phyloP scores from a whole-genome alignment of 1,284 basidiomycete genomes.

The Exsudoporus floridanus region DNA sequence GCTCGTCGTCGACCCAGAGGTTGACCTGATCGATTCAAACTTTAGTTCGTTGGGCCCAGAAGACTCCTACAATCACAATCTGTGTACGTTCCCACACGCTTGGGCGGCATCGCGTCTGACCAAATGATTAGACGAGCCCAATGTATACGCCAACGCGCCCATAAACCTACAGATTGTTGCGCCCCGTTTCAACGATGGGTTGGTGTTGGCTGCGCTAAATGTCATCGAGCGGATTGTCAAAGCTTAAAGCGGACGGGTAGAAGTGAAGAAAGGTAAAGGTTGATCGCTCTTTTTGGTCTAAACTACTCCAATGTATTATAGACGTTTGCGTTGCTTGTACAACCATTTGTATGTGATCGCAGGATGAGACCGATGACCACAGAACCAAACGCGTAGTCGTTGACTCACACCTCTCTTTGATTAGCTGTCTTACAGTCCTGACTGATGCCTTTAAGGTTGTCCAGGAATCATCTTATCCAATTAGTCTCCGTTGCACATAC shows the following conservation, averaged over 20 bases:
- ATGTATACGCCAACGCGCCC: conserved; percentile 10
- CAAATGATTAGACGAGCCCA: conserved; percentile 21
- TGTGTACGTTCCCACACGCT: conserved; percentile 12
- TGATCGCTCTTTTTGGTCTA: neutral
- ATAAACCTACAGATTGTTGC: conserved; percentile 24
- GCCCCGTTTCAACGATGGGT: conserved; percentile 23
- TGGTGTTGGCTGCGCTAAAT: conserved; percentile 24
- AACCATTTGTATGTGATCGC: neutral
- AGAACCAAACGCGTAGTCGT: neutral
- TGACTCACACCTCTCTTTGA: neutral
- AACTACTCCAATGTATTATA: neutral
- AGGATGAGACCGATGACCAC: too few relatives aligned
- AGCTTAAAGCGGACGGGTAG: neutral
- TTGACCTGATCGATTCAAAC: conserved; percentile 15
- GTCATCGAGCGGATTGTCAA: conserved; percentile 15
- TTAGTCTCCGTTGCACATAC: neutral
- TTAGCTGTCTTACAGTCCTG: too few relatives aligned
- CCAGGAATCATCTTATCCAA: neutral
- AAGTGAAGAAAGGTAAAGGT: neutral
- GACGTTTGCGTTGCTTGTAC: neutral
- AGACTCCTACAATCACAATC: conserved; percentile 21
- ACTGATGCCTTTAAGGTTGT: neutral
- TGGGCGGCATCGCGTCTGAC: neutral
- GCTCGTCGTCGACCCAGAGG: conserved; percentile 22
- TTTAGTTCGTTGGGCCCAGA: conserved; percentile 18